A percentile compares a stretch with the other conserved stretches of the same genome.
phyloP scores from a whole-genome alignment of 2,329 filamentous ascomycete genomes.

The Cadophora sp. region DNA sequence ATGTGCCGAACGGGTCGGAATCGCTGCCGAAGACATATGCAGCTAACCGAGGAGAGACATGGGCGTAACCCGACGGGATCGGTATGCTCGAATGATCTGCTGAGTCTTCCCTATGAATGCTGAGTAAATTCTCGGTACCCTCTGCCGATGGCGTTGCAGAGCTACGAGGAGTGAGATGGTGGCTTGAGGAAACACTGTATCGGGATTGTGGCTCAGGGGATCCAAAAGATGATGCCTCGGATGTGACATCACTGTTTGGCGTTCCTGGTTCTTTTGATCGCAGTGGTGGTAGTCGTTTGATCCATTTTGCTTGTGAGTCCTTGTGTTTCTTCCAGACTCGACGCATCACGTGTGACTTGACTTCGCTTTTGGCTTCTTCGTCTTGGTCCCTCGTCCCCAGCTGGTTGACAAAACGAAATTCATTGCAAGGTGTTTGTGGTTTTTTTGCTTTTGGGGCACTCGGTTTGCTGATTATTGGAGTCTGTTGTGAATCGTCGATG shows the following conservation, averaged over 20 bases:
- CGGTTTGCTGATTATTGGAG: not conserved
- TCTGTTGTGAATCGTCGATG: not conserved
- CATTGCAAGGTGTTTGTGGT: not conserved
- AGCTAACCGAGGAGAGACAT: constrained; percentile 14
- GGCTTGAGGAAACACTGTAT: not conserved
- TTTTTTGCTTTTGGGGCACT: not conserved
- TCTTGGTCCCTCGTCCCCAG: constrained; percentile 12
- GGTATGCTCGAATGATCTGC: not conserved
- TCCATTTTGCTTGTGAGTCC: constrained; percentile 14
- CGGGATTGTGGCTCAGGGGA: constrained; percentile 7
- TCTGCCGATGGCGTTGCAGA: not conserved
- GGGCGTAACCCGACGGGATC: not conserved
- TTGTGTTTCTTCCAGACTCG: constrained; percentile 21
- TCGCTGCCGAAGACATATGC: constrained; percentile 7
- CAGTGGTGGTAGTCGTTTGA: constrained; percentile 8
- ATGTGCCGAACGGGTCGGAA: constrained; percentile 10
- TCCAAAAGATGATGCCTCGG: not conserved
- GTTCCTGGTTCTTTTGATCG: constrained; percentile 3
- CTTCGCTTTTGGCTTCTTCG: constrained; percentile 15
- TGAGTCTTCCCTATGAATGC: not conserved
- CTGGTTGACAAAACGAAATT: constrained; percentile 18
- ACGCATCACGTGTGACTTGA: constrained; percentile 21
- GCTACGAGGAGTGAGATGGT: not conserved
- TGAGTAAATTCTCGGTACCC: not conserved
- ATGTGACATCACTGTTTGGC: not conserved